Percentiles rank a stretch among this genome's conserved stretches.
phyloP scores from a whole-genome alignment of 495 filamentous ascomycete species.

The Astrothelium macrocarpum region DNA sequence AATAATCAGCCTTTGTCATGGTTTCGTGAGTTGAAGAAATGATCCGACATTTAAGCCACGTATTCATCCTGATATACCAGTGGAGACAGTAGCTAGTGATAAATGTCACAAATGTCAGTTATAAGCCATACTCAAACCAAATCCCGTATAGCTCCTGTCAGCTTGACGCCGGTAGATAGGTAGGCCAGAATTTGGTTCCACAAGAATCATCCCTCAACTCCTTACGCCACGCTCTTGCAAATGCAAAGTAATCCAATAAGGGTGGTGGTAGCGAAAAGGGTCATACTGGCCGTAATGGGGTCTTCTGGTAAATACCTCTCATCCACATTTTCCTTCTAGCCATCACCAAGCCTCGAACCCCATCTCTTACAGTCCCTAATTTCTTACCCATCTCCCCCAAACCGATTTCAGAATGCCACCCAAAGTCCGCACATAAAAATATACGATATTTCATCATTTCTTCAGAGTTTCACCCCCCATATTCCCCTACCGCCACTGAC shows the following conservation, averaged over 20 bases:
- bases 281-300: neutral
- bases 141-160: neutral
- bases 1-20: no score
- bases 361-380: neutral
- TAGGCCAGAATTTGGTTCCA: neutral
- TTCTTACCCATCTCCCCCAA: neutral
- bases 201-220: no score
- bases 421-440: neutral
- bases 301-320: neutral
- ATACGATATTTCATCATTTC: neutral
- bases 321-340: neutral
- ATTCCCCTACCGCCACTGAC: conserved; percentile 85
- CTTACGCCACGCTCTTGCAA: neutral
- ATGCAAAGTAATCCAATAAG: neutral
- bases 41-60: neutral
- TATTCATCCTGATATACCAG: neutral
- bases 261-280: neutral
- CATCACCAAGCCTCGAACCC: neutral
- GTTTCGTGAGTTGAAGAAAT: neutral
- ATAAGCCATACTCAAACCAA: neutral
- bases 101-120: neutral
- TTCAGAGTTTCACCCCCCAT: conserved; percentile 72
- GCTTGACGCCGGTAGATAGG: no score
- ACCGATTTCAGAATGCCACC: neutral
- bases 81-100: neutral